Conservation (phyloP, 495 filamentous ascomycete species). For the Tuber indicum region DNA sequence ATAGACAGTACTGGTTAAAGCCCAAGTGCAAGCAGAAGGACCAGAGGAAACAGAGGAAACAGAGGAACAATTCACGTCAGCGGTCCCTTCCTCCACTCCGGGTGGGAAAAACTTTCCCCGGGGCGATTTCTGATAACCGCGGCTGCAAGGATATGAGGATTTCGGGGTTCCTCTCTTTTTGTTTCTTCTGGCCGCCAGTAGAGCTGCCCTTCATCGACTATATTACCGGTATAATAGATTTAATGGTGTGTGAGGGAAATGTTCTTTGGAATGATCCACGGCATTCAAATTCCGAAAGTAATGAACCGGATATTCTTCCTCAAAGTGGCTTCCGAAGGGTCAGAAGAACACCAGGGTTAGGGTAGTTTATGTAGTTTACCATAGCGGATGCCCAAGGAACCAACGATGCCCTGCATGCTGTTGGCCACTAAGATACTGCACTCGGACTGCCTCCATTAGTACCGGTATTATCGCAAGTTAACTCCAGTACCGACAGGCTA, state of each 20-base stretch:
- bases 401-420: slow-evolving; percentile 11
- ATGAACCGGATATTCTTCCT: background rate
- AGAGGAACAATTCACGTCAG: background rate
- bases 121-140: background rate
- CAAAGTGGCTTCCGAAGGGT: background rate
- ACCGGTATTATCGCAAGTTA: background rate
- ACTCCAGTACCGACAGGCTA: background rate
- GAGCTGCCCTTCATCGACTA: background rate
- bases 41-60: background rate
- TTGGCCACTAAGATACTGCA: background rate
- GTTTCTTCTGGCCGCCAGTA: background rate
- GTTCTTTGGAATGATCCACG: background rate
- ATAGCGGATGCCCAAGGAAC: background rate
- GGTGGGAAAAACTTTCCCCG: background rate
- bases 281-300: background rate
- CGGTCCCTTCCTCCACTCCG: background rate
- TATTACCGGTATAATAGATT: background rate
- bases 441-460: background rate
- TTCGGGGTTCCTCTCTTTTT: background rate
- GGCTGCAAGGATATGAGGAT: background rate
- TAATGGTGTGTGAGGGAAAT: slow-evolving; percentile 1
- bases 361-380: slow-evolving; percentile 10
- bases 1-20: background rate
- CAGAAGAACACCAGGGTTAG: slow-evolving; percentile 23
- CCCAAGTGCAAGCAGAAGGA: background rate